Evolutionary conservation across 257 asterid genomes (phyloP).

Genomic region (Capsicum baccatum): DNA sequence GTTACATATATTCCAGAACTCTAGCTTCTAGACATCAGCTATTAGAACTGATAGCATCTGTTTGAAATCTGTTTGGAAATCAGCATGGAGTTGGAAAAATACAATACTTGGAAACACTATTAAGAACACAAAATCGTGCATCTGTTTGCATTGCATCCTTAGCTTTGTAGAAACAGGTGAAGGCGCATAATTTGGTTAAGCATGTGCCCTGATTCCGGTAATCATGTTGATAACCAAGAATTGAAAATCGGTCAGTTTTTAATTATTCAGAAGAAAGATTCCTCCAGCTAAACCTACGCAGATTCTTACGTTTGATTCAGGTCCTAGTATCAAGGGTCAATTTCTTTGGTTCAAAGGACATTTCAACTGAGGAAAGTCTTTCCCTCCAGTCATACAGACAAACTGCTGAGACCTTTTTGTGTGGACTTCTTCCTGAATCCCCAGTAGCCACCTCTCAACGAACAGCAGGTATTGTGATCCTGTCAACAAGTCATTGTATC

Average conservation of each 20-base stretch:
- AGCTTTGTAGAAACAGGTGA: background rate
- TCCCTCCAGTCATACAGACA: constrained; percentile 60
- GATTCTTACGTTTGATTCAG: constrained; percentile 35
- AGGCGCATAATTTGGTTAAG: background rate
- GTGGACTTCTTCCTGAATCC: constrained; percentile 67
- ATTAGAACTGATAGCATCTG: background rate
- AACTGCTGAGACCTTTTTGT: constrained; percentile 62
- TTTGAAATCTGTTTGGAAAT: background rate
- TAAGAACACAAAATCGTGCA: background rate
- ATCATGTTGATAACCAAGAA: background rate
- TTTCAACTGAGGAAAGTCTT: constrained; percentile 49
- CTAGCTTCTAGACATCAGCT: background rate
- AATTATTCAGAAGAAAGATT: background rate
- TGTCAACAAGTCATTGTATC: background rate
- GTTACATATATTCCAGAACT: background rate
- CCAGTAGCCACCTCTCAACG: constrained; percentile 43
- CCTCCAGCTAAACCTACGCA: constrained; percentile 2
- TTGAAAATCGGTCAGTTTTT: background rate
- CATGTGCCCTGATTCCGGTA: background rate
- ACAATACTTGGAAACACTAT: background rate
- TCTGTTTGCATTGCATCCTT: background rate
- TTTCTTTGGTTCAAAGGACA: constrained; percentile 47
- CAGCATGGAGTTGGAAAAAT: background rate
- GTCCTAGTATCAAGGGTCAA: constrained; percentile 64
- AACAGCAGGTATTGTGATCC: constrained; percentile 50